These are phyloP conservation scores for Auxenochlorella pyrenoidosa DNA, from an alignment of 139 green algal genomes.

Conservation along the genomic window DNA sequence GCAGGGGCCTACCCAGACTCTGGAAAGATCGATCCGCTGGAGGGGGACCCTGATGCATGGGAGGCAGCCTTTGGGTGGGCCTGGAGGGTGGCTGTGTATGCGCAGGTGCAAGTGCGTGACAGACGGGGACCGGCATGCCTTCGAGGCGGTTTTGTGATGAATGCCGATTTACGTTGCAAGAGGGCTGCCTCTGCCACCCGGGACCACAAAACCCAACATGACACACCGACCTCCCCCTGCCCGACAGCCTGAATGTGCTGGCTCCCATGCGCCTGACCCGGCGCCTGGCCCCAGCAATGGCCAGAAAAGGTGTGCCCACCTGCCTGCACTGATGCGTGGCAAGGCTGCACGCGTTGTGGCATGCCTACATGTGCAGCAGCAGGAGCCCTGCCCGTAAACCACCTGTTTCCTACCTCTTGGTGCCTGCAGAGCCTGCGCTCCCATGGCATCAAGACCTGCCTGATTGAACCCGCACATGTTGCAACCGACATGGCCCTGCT, in stretches of 20 bases:
- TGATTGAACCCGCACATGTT: slow-evolving; percentile 54
- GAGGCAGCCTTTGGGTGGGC: background rate
- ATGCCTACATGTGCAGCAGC: background rate
- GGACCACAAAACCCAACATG: no score
- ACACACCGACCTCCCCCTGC: no score
- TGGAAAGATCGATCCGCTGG: background rate
- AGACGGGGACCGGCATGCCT: background rate
- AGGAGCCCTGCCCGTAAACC: no score
- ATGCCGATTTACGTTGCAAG: background rate
- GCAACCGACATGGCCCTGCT: slow-evolving; percentile 49
- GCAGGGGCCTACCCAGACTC: slow-evolving; percentile 40
- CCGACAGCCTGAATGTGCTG: slow-evolving; percentile 46
- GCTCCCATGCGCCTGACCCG: slow-evolving; percentile 56
- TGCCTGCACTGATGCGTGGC: background rate
- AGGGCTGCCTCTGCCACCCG: background rate
- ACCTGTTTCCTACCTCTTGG: no score
- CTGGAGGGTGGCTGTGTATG: background rate
- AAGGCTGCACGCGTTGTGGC: background rate
- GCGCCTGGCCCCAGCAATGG: slow-evolving; percentile 52
- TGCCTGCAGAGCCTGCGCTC: slow-evolving; percentile 25
- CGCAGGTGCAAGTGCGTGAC: background rate
- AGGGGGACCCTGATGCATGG: slow-evolving; percentile 24
- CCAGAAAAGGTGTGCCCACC: slow-evolving; percentile 7
- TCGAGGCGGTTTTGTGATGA: background rate
- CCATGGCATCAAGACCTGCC: slow-evolving; percentile 58